Evolutionary conservation across 192 early-diverging fungal genomes (phyloP).

Genomic region (Pilaira anomala): DNA sequence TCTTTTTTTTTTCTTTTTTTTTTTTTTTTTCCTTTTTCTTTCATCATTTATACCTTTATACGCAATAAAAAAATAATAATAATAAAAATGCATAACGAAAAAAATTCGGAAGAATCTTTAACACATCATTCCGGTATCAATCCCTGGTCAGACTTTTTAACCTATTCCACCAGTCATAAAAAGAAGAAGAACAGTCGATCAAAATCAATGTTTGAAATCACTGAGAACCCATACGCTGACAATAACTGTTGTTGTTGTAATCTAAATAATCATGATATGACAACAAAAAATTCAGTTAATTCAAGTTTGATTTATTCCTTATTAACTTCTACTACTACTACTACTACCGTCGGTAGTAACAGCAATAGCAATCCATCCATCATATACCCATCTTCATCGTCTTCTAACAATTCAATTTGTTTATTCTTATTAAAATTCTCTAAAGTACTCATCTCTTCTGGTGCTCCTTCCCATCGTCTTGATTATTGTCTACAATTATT

Average conservation of each 20-base stretch:
- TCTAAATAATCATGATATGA: neutral
- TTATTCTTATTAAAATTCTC: conserved; percentile 15
- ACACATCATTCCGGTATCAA: neutral
- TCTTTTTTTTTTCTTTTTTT: too few relatives aligned
- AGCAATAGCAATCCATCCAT: too few relatives aligned
- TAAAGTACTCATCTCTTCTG: conserved; percentile 4
- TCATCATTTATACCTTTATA: too few relatives aligned
- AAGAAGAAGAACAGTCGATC: conserved; percentile 16
- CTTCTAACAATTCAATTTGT: neutral
- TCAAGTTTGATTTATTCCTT: conserved; percentile 4
- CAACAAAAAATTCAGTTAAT: neutral
- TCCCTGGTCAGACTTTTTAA: conserved; percentile 11
- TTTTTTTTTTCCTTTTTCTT: too few relatives aligned
- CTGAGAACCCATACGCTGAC: conserved; percentile 2
- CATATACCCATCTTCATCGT: too few relatives aligned
- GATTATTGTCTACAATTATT: conserved; percentile 20
- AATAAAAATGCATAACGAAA: too few relatives aligned
- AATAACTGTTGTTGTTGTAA: conserved; percentile 7
- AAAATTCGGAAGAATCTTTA: too few relatives aligned
- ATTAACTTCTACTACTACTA: conserved; percentile 1
- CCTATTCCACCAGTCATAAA: neutral
- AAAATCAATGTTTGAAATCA: conserved; percentile 9
- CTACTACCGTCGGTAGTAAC: neutral
- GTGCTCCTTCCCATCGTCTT: conserved; percentile 23
- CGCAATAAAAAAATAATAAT: too few relatives aligned